These are phyloP conservation scores for Zymoseptoria crescenta DNA, from an alignment of 2,329 filamentous ascomycete genomes.

Conservation along the genomic window DNA sequence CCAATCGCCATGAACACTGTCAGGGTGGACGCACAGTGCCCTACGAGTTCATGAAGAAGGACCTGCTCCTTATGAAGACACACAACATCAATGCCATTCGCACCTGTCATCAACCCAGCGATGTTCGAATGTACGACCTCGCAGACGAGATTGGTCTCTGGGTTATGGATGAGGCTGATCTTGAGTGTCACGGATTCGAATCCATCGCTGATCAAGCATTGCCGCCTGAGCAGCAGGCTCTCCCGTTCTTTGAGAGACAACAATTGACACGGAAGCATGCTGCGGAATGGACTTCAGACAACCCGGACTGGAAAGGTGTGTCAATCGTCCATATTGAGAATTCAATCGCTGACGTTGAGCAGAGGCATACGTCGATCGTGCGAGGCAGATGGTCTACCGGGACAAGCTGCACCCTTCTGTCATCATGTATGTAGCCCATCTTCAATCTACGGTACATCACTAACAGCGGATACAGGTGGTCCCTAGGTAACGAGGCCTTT, in stretches of 20 bases:
- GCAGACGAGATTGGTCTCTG: constrained; percentile 60
- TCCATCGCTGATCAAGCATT: constrained; percentile 25
- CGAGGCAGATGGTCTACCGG: constrained; percentile 54
- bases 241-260: constrained; percentile 42
- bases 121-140: constrained; percentile 51
- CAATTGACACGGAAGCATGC: constrained; percentile 47
- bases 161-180: constrained; percentile 51
- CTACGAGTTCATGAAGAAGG: constrained; percentile 51
- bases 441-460: background rate
- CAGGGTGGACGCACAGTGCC: constrained; percentile 57
- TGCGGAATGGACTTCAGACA: constrained; percentile 54
- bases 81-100: constrained; percentile 66
- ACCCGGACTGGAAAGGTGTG: constrained; percentile 47
- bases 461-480: constrained; percentile 43
- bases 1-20: constrained; percentile 66
- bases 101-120: constrained; percentile 61
- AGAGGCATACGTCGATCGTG: constrained; percentile 59
- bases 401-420: constrained; percentile 66
- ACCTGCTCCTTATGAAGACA: constrained; percentile 60
- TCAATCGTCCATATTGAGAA: background rate
- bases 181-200: constrained; percentile 42
- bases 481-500: constrained; percentile 65
- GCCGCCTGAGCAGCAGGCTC: constrained; percentile 44
- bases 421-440: constrained; percentile 40
- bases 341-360: background rate